Conservation (phyloP, 345 rosid genomes). For the Carallia brachiata region DNA sequence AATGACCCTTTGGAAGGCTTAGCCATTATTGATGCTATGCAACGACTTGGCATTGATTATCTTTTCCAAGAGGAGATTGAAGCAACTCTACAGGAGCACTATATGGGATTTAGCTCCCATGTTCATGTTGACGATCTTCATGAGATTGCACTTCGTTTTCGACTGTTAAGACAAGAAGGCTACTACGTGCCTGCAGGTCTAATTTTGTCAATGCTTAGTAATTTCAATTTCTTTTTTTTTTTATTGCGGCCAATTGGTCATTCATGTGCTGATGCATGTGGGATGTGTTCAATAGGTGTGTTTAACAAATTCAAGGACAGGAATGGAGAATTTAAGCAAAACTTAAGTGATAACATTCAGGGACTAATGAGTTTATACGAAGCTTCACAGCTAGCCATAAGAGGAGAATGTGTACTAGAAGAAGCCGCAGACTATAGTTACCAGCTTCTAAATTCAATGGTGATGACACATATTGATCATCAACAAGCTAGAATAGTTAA, state of each 20-base stretch:
- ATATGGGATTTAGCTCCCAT: neutral
- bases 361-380: conserved; percentile 45
- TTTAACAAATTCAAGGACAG: conserved; percentile 30
- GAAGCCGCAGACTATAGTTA: conserved; percentile 27
- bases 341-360: conserved; percentile 21
- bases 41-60: conserved; percentile 35
- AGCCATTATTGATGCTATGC: conserved; percentile 41
- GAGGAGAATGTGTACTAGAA: conserved; percentile 50
- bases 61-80: conserved; percentile 37
- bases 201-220: neutral
- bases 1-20: conserved; percentile 19
- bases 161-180: conserved; percentile 28
- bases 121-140: conserved; percentile 15
- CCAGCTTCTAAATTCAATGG: conserved; percentile 22
- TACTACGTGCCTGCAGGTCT: conserved; percentile 23
- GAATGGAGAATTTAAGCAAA: conserved; percentile 21
- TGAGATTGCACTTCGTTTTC: conserved; percentile 25
- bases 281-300: conserved; percentile 20
- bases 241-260: neutral
- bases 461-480: neutral
- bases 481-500: conserved; percentile 20
- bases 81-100: conserved; percentile 26
- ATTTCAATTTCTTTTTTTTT: neutral
- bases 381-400: conserved; percentile 49
- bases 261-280: neutral